Conservation (phyloP, 2,329 filamentous ascomycete species). For the Cladophialophora chaetospira region DNA sequence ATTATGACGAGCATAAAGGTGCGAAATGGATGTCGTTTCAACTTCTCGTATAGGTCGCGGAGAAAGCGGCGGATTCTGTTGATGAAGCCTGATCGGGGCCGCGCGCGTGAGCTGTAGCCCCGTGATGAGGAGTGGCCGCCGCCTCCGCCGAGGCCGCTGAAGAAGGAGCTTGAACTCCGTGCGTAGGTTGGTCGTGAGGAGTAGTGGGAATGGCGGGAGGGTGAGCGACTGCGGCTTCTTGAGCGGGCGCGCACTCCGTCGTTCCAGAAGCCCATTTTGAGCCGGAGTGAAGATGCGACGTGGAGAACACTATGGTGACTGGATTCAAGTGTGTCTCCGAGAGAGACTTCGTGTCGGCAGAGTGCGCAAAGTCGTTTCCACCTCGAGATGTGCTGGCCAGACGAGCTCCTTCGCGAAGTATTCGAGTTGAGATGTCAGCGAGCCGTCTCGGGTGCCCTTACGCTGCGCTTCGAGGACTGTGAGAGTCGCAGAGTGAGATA, state of each 20-base stretch:
- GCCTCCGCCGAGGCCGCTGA: conserved; percentile 24
- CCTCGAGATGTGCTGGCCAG: too few relatives aligned
- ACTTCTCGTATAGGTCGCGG: conserved; percentile 78
- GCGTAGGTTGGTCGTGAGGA: conserved; percentile 37
- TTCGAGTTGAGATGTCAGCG: too few relatives aligned
- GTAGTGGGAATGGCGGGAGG: conserved; percentile 35
- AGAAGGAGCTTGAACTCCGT: conserved; percentile 41
- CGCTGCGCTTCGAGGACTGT: too few relatives aligned
- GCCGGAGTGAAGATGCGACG: too few relatives aligned
- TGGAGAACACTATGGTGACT: too few relatives aligned
- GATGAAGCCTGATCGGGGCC: conserved; percentile 76
- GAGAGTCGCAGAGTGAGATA: too few relatives aligned
- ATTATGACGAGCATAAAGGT: conserved; percentile 85
- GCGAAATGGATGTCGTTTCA: conserved; percentile 80
- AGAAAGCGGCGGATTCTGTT: conserved; percentile 75
- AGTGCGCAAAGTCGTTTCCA: too few relatives aligned
- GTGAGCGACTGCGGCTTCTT: conserved; percentile 23
- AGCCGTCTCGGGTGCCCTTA: too few relatives aligned
- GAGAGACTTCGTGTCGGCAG: too few relatives aligned
- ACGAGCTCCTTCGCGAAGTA: too few relatives aligned
- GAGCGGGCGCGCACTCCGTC: conserved; percentile 28
- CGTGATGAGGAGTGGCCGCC: conserved; percentile 37
- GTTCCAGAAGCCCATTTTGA: conserved; percentile 36
- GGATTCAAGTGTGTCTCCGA: too few relatives aligned
- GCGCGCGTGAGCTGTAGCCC: conserved; percentile 62